Conservation (phyloP, 345 rosid species). For the Eucalyptus caleyi region DNA sequence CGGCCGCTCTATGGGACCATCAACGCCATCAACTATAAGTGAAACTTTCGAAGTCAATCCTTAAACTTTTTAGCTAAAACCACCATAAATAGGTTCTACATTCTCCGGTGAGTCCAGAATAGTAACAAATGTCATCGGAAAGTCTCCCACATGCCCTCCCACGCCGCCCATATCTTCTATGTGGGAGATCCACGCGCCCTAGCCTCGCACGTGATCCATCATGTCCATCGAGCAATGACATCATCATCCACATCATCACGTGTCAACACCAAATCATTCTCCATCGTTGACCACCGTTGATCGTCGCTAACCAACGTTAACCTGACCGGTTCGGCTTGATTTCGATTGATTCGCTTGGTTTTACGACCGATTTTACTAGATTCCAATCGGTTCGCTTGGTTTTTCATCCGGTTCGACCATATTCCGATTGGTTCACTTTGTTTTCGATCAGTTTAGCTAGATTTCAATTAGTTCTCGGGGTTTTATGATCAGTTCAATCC, state of each 20-base stretch:
- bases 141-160: background rate
- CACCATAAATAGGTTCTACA: background rate
- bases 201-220: background rate
- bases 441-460: rapidly evolving
- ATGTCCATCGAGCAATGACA: rapidly evolving
- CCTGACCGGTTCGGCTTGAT: background rate
- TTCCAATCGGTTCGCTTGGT: background rate
- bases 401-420: rapidly evolving
- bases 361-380: rapidly evolving
- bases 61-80: background rate
- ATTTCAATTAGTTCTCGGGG: background rate
- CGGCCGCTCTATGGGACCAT: rapidly evolving
- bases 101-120: rapidly evolving
- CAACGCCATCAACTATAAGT: background rate
- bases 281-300: rapidly evolving
- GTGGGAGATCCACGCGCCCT: background rate
- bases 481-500: too few relatives aligned
- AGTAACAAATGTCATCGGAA: background rate
- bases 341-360: too few relatives aligned
- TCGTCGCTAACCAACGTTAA: background rate
- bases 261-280: background rate
- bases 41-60: background rate
- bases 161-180: rapidly evolving
- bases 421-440: rapidly evolving
- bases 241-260: background rate